Base-by-base conservation (phyloP, 2,329 filamentous ascomycete species). In the Paramyrothecium sp. region DNA sequence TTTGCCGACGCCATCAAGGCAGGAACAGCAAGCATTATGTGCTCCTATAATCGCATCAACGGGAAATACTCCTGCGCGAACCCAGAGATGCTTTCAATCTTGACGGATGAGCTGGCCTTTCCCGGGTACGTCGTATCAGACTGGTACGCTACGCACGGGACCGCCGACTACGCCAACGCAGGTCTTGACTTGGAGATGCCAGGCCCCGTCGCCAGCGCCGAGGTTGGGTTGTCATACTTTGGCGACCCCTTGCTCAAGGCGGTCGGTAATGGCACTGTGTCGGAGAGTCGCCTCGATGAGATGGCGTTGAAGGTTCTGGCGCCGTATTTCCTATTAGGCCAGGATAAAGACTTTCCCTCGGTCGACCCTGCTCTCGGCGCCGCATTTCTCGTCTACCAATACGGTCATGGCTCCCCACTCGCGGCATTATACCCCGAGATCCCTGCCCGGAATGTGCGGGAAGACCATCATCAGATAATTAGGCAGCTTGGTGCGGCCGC, bases 351-450 rank as follows among this genome's bases (percentile, higher is more conserved):
- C 34, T 79, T 80, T 46, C 75, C 78, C 3, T 22, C 55, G 1
- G 17, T 57, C 3, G 57, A 61, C 38, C 57, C 57, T 11, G 19
- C 19, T 51, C 48, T 90, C 75, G 93, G 93, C 73, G 89, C 89
- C 60, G 88, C 89, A 1, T 93, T 90, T 89, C 88, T 86, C 0
- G 72, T 79, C 17, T 77, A 84, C 30, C 74, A 76, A 55, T 78
- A 75, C 48, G 88, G 85, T 74, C 5, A 71, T 87, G 33, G 79
- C 86, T n/a, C 66, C 69, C 0, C 89, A 87, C 17, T 76, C 84
- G 48, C 65, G n/a, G n/a, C 69, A 17, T 73, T 72, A 0, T 65
- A 71, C 0, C 10, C 26, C 19, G n/a, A 17, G 41, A 23, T n/a
- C 7, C 54, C 54, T 2, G 54, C 54, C 16, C 63, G 66, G 13